Base-by-base conservation (phyloP, 441 rosid species). In the Melastoma candidum region DNA sequence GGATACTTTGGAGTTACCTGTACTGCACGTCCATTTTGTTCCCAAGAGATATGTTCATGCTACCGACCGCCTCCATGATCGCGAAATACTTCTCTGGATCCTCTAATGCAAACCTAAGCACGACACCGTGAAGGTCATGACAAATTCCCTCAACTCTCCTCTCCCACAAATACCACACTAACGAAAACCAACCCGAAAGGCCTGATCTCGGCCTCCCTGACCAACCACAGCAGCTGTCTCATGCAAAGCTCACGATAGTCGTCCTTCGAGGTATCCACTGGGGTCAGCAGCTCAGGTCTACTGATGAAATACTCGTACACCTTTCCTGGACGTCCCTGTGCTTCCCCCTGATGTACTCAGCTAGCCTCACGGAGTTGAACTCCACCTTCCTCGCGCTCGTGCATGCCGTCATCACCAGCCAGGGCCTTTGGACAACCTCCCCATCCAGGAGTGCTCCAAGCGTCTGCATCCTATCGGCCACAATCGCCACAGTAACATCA, bases 21-120 rank as follows among this genome's bases (percentile, higher is more conserved):
- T 68, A 93, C 12, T 93, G 96, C 43, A 86, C 97, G 2, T 96
- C 98, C 70, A 93, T 49, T 77, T 88, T 88, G 79, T 85, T 82
- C 57, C 81, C 96, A 69, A 93, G 78, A 41, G 98, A 93, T 67
- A 84, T 75, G 48, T 93, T 96, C 6, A 84, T 64, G 59, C 83
- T 71, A 12, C 97, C 97, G 61, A 68, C 85, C 52, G 96, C 98
- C 76, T 89, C 97, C 27, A 57, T 25, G 48, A 86, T 76, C n/a
- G 96, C 95, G 61, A 86, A 89, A 63, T 86, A 89, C 80, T 74
- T 76, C 0, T 48, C 74, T 0, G 95, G 98, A 63, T 93, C 98
- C 0, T 93, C 98, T 13, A 47, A 67, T 3, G 36, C 36, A 29
- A 3, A 29, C 7, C 36, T 29, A 29, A 29, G 36, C 3, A 29